Base-by-base conservation (phyloP, 2,329 filamentous ascomycete species). In the Spiromastix sp. region DNA sequence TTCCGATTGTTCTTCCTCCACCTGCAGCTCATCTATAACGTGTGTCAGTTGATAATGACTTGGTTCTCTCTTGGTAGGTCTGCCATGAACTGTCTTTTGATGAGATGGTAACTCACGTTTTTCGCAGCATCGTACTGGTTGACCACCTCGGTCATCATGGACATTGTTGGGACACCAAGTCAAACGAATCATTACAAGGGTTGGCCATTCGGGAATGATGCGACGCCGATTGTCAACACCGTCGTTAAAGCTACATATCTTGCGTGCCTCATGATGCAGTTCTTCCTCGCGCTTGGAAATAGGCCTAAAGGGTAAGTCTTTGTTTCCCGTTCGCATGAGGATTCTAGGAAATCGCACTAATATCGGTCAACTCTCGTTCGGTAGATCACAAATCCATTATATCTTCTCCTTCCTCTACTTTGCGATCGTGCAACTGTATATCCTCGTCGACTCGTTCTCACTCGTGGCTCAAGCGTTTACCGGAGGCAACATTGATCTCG, bases 111-210 rank as follows among this genome's bases (percentile, higher is more conserved):
- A n/a, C n/a, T n/a, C n/a, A n/a, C n/a, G n/a, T n/a, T n/a, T n/a
- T n/a, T n/a, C n/a, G n/a, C n/a, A n/a, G n/a, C n/a, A n/a, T 93
- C 91, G 32, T 98, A 93, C 77, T 98, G 86, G 74, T 78, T 98
- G 44, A 98, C 91, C 18, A 96, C 91, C 11, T 80, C 81, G 34
- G 84, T 98, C 58, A 95, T 98, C 59, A 94, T 98, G 82, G 82
- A 94, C 59, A 77, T 98, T 40, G 91, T 96, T 55, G 91, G 91
- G 50, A 78, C 69, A 17, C 79, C 83, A 18, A 77, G 68, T 16
- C 79, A 82, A 16, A 67, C 67, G 19, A 45, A 59, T 2, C 51
- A 57, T 29, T 56, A 77, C 30, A 71, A 77, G 43, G 85, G 74
- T 38, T 98, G 87, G 74, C 91, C 91, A 3, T 98, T 96, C 51